These are phyloP conservation scores for Yarrowia keelungensis DNA, from an alignment of 805 yeast genomes.

Conservation along the genomic window DNA sequence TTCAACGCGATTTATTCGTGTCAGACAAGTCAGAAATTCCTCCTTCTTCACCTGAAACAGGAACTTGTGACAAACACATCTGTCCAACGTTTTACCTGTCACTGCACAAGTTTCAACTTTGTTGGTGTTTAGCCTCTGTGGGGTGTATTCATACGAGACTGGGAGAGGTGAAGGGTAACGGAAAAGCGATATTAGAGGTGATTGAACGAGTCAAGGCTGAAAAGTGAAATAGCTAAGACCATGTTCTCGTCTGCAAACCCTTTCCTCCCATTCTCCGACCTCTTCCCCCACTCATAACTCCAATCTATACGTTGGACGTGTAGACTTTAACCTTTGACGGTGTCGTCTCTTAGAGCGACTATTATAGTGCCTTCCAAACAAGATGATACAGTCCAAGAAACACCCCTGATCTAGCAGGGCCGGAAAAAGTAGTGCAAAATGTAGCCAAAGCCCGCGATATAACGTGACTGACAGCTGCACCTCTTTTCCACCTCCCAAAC, in stretches of 20 bases:
- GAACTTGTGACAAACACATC: conserved; percentile 2
- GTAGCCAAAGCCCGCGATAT: no score
- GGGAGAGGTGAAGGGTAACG: no score
- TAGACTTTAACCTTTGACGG: background rate
- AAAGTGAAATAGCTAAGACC: no score
- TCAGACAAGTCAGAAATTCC: no score
- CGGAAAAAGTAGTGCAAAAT: no score
- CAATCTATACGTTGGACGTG: no score
- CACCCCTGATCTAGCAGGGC: background rate
- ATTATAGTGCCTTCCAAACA: background rate
- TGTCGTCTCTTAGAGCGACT: background rate
- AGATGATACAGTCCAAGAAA: background rate
- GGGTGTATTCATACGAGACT: conserved; percentile 1
- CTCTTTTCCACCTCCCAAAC: background rate
- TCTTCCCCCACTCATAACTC: no score
- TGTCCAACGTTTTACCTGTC: conserved; percentile 7
- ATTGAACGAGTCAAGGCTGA: no score
- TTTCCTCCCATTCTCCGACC: no score
- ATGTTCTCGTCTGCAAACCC: no score
- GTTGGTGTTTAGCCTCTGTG: conserved; percentile 8
- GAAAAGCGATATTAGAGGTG: no score
- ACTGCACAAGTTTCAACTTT: conserved; percentile 4
- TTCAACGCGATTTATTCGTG: no score
- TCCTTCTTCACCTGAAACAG: background rate
- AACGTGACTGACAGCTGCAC: background rate